Percentiles rank a stretch among this genome's conserved stretches.
Conservation (phyloP, 225 moss, liverwort and hornwort genomes). For the Bryoerythrophyllum caledonicum region DNA sequence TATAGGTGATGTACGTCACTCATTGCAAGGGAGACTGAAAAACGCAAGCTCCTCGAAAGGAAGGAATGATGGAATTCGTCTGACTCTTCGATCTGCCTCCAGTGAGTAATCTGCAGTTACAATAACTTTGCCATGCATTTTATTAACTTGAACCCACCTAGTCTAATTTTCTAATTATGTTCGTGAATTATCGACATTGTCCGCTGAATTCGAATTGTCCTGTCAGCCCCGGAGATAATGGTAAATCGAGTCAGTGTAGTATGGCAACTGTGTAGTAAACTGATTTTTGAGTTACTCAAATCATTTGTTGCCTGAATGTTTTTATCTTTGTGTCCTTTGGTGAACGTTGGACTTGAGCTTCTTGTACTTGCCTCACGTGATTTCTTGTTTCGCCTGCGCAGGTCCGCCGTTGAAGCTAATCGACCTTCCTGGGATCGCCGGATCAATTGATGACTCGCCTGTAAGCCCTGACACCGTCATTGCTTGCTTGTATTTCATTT, state of each 20-base stretch:
- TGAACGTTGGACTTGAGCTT: background rate
- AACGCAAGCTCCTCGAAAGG: conserved; percentile 65
- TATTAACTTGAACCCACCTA: background rate
- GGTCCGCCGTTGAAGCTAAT: conserved; percentile 94
- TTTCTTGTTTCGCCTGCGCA: conserved; percentile 22
- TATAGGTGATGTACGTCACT: conserved; percentile 95
- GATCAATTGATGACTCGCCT: conserved; percentile 81
- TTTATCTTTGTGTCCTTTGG: background rate
- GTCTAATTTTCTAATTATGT: background rate
- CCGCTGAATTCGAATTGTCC: background rate
- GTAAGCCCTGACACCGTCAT: conserved; percentile 43
- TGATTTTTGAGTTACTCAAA: background rate
- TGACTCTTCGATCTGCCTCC: conserved; percentile 82
- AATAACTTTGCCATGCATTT: background rate
- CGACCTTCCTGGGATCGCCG: conserved; percentile 92
- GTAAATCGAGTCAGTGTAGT: conserved; percentile 1
- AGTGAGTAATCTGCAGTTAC: conserved; percentile 47
- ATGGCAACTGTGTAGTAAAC: background rate
- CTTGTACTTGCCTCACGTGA: background rate
- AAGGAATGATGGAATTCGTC: conserved; percentile 78
- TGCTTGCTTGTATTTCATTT: conserved; percentile 4
- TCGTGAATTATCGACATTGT: background rate
- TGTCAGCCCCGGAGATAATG: background rate
- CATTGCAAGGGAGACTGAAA: conserved; percentile 89
- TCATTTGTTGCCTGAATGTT: background rate